Evolutionary conservation across 2,329 filamentous ascomycete species (phyloP).

Genomic region (Elsinoe perseae): DNA sequence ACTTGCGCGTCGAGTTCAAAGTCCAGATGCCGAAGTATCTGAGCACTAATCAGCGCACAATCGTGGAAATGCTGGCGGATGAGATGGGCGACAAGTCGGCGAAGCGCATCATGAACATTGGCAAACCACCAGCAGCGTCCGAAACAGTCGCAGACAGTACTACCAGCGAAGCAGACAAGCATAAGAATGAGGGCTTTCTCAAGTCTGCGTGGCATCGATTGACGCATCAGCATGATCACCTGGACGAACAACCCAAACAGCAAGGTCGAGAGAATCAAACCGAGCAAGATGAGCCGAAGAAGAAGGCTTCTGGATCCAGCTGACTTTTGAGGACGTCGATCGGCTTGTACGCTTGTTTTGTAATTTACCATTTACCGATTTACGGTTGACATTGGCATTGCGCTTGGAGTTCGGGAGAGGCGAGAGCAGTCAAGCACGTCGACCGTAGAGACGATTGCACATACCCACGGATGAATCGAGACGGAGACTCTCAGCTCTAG

Average conservation of each 20-base stretch:
- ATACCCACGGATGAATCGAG: neutral
- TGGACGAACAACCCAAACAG: constrained; percentile 19
- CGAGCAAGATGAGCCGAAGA: constrained; percentile 27
- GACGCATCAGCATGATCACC: constrained; percentile 57
- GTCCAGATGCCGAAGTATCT: constrained; percentile 93
- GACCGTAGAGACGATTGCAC: neutral
- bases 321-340: constrained; percentile 17
- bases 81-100: constrained; percentile 91
- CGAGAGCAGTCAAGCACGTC: neutral
- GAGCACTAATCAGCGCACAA: constrained; percentile 80
- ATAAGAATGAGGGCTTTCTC: constrained; percentile 81
- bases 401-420: neutral
- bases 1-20: constrained; percentile 89
- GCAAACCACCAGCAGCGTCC: constrained; percentile 37
- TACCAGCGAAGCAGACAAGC: constrained; percentile 35
- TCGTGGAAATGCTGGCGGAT: constrained; percentile 91
- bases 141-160: constrained; percentile 9
- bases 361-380: constrained; percentile 15
- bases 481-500: constrained; percentile 9
- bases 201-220: constrained; percentile 90
- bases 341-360: constrained; percentile 14
- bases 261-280: constrained; percentile 17
- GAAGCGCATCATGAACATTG: constrained; percentile 83
- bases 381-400: constrained; percentile 11
- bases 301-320: constrained; percentile 33